Evolutionary conservation across 140 eudicot species (phyloP), one percentile per base, ranked within the genome.

Genomic region (Erigeron philadelphicus): DNA sequence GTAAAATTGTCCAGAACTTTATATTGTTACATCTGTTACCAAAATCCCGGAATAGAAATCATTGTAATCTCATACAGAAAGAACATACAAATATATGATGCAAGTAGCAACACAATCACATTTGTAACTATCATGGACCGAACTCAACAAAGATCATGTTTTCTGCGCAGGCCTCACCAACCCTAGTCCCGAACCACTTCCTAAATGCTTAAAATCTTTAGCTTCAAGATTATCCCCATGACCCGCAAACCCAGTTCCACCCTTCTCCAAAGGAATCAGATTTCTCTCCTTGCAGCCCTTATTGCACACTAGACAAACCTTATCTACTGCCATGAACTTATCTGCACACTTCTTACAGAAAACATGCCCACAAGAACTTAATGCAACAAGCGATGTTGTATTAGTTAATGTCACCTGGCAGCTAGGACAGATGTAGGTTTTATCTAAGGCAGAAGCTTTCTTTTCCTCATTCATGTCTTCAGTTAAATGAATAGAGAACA

Each of bases 131-230:
- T 41, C 44, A 59, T 15, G 21, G 16, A 38, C 40, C 13, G 8
- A 46, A 40, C 56, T 13, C 21, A 42, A 35, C 56, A 49, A 56
- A 78, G 7, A 66, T 90, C 83, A 92, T 19, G 95, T 89, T 84
- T 88, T 88, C 82, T 53, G 62, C 2, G 98, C 92, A 68, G 98
- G 95, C 75, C 96, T 92, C 15, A 92, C 98, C 76, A 86, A 78
- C 71, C 98, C 98, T 64, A 92, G 76, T 10, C 98, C 98, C 4
- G 95, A 86, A 45, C 96, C 96, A 74, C 98, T 92, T 59, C 98
- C 98, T 38, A 92, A 72, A 76, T 92, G 98, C 83, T 92, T 92
- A 69, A 88, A 92, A 9, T 87, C 98, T 47, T 74, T 92, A 0
- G 98, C 98, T 74, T 88, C 95, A 56, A 92, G 88, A 65, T 92